Percentiles rank a stretch among this genome's conserved stretches.
Evolutionary conservation across 1,284 basidiomycete species (phyloP).

Genomic region (Mycena sp.): DNA sequence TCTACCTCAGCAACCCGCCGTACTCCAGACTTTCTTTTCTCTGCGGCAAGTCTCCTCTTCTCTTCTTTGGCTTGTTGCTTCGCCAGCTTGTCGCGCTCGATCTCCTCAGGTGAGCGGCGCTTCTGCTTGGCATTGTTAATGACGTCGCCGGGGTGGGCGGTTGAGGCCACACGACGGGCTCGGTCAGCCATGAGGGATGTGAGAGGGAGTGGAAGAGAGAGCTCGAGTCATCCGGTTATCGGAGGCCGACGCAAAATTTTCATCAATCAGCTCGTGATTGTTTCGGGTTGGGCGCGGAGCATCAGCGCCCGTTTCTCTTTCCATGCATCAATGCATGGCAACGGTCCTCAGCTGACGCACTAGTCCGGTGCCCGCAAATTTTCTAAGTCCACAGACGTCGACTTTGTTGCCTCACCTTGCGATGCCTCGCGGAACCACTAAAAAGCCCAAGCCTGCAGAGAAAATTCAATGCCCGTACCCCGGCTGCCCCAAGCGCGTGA

Average conservation of each 20-base stretch:
- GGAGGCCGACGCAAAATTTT: too few species aligned
- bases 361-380: too few species aligned
- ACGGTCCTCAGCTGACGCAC: too few species aligned
- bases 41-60: neutral
- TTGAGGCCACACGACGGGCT: neutral
- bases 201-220: neutral
- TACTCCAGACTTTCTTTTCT: neutral
- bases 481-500: neutral
- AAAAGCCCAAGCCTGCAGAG: neutral
- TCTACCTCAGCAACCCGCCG: neutral
- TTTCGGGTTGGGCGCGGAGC: too few species aligned
- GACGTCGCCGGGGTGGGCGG: neutral
- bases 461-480: neutral
- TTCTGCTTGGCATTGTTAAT: conserved; percentile 4
- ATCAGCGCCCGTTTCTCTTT: too few species aligned
- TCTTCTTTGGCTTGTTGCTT: neutral
- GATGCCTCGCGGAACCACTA: neutral
- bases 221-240: too few species aligned
- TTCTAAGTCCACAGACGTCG: too few species aligned
- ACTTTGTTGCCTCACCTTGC: too few species aligned
- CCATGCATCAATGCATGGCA: too few species aligned
- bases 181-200: neutral
- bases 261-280: too few species aligned
- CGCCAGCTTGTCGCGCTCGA: neutral
- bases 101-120: neutral